Base-by-base conservation (phyloP, 75 land plant species). In the Isoetes taiwanensis region DNA sequence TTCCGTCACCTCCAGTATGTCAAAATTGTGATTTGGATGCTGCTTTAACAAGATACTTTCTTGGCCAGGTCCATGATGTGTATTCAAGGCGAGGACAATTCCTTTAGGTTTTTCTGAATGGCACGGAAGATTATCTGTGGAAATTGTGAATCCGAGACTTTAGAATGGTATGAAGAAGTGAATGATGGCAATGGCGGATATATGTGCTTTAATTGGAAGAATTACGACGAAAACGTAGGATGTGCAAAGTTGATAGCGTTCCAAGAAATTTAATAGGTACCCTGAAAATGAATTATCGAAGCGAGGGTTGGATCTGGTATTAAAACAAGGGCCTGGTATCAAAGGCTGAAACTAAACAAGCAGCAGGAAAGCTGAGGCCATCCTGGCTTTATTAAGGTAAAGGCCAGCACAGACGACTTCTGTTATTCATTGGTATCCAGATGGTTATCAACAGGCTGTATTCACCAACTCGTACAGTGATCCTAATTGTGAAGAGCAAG, bases 401-500 rank as follows among this genome's bases (percentile, higher is more conserved):
- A 39, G 2, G 30, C 20, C 30, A 1, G 33, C 30, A 23, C 6
- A 9, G 41, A 23, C 4, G 8, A 10, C 6, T 59, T 64, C 20
- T 25, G 34, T 5, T 34, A 34, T 9, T 26, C 16, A 26, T 34
- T 38, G 28, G 10, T 32, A 2, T 26, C 38, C 19, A 37, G 30
- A 11, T 28, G 20, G 66, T 41, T 16, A n/a, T 58, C 17, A 16
- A 9, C 1, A 30, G 41, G n/a, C 19, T 16, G 40, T 42, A 4
- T 43, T 48, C 46, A n/a, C n/a, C n/a, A n/a, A 33, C 38, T n/a
- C n/a, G n/a, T n/a, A n/a, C 69, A 91, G 97, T 28, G 94, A 88
- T 32, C 32, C 75, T 86, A 48, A 69, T 76, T 55, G 88, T 86
- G 73, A 76, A 42, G 67, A 76, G 97, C 56, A 84, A 86, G 48